Conservation (phyloP, 768 basidiomycete genomes). For the Boletus pseudopeckii region DNA sequence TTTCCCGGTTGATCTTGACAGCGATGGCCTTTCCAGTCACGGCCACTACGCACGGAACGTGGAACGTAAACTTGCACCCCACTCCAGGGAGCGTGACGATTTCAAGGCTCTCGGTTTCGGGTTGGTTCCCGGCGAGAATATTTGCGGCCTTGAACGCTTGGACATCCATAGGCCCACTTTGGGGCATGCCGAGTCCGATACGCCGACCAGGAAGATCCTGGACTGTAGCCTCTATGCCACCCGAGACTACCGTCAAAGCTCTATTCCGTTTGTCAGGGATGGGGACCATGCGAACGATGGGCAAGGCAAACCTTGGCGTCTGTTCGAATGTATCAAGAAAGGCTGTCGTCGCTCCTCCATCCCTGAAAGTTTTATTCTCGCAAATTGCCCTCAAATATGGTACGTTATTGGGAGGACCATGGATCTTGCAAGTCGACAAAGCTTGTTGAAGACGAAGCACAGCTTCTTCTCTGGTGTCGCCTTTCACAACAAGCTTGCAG, state of each 20-base stretch:
- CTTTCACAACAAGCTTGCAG: slow-evolving; percentile 58
- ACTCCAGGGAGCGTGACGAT: slow-evolving; percentile 45
- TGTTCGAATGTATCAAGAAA: slow-evolving; percentile 47
- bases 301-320: slow-evolving; percentile 34
- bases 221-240: slow-evolving; percentile 54
- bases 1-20: slow-evolving; percentile 40
- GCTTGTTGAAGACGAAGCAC: slow-evolving; percentile 39
- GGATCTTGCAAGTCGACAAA: slow-evolving; percentile 40
- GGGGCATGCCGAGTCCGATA: slow-evolving; percentile 56
- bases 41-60: slow-evolving; percentile 45
- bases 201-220: slow-evolving; percentile 57
- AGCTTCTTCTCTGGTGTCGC: slow-evolving; percentile 43
- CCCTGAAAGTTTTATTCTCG: slow-evolving; percentile 35
- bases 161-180: slow-evolving; percentile 62
- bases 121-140: slow-evolving; percentile 51
- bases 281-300: not conserved
- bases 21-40: slow-evolving; percentile 50
- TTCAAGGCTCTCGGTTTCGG: slow-evolving; percentile 54
- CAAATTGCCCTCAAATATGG: slow-evolving; percentile 48
- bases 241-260: slow-evolving; percentile 50
- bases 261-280: slow-evolving; percentile 20
- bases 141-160: slow-evolving; percentile 56
- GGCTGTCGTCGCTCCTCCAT: slow-evolving; percentile 45
- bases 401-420: slow-evolving; percentile 61
- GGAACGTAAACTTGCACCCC: slow-evolving; percentile 47